A percentile compares a stretch with the other conserved stretches of the same genome.
These are phyloP conservation scores for Solanum piurae DNA, from an alignment of 257 asterid genomes.

Conservation along the genomic window DNA sequence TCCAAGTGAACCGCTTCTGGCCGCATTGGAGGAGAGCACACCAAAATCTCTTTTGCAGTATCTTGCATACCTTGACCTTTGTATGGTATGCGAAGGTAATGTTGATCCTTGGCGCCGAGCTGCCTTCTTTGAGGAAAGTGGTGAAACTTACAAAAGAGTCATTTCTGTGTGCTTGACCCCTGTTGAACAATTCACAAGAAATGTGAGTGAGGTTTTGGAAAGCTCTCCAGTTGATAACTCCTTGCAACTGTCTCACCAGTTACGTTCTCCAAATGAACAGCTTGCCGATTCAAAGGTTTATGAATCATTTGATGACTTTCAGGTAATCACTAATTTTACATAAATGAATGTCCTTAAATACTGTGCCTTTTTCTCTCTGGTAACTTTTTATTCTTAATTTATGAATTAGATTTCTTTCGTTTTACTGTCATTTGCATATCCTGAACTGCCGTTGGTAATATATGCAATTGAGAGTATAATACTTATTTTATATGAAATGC, in stretches of 20 bases:
- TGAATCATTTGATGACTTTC: constrained; percentile 60
- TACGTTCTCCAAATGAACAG: constrained; percentile 50
- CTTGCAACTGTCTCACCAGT: constrained; percentile 59
- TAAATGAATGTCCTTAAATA: not conserved
- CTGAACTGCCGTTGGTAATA: not conserved
- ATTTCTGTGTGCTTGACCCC: constrained; percentile 60
- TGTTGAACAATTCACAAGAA: constrained; percentile 53
- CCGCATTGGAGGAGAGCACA: constrained; percentile 65
- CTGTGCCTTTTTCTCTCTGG: not conserved
- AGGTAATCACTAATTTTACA: constrained; percentile 36
- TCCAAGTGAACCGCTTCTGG: constrained; percentile 80
- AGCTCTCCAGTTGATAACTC: constrained; percentile 50
- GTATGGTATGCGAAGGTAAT: constrained; percentile 80
- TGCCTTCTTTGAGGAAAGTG: constrained; percentile 92
- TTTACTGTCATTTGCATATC: not conserved
- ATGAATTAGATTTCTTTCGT: not conserved
- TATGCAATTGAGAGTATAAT: not conserved
- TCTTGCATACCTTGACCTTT: constrained; percentile 89
- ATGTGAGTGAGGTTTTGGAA: constrained; percentile 54
- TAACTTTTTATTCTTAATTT: not conserved
- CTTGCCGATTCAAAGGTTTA: constrained; percentile 43
- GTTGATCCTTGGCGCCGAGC: constrained; percentile 98
- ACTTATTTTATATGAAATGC: not conserved
- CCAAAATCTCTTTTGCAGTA: constrained; percentile 82
- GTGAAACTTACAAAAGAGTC: constrained; percentile 80